Evolutionary conservation across 306 rosid species (phyloP).

Genomic region (Dalbergia oliveri): DNA sequence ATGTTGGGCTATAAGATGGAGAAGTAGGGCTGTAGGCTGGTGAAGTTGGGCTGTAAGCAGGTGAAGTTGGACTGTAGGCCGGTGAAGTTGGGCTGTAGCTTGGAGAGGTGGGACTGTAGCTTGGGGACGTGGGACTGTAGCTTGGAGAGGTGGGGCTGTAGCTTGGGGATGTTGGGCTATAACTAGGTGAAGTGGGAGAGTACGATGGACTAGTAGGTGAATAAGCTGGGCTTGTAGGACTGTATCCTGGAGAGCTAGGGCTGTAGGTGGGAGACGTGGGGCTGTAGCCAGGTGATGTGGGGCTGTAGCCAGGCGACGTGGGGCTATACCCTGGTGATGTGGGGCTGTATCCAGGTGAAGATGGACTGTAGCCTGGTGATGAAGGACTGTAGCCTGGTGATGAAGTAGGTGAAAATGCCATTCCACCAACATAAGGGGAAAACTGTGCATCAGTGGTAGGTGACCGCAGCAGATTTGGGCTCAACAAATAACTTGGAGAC

Average conservation of each 20-base stretch:
- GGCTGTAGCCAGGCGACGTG: constrained; percentile 94
- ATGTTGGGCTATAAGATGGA: constrained; percentile 73
- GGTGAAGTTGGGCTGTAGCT: constrained; percentile 87
- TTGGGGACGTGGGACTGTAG: constrained; percentile 79
- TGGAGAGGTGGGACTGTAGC: constrained; percentile 28
- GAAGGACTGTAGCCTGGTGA: constrained; percentile 98
- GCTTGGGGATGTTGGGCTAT: constrained; percentile 79
- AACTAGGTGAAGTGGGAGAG: constrained; percentile 87
- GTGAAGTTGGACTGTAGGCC: constrained; percentile 83
- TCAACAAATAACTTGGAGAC: constrained; percentile 92
- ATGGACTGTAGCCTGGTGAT: constrained; percentile 95
- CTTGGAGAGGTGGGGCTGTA: constrained; percentile 82
- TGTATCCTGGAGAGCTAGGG: constrained; percentile 96
- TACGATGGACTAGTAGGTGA: constrained; percentile 97
- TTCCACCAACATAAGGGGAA: constrained; percentile 96
- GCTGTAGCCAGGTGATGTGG: constrained; percentile 94
- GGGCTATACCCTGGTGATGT: constrained; percentile 97
- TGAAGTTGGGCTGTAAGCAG: constrained; percentile 71
- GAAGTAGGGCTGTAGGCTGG: constrained; percentile 75
- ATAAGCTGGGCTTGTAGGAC: constrained; percentile 98
- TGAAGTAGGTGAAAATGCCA: constrained; percentile 94
- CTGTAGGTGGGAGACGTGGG: constrained; percentile 97
- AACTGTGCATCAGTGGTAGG: constrained; percentile 94
- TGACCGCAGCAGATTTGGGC: constrained; percentile 91
- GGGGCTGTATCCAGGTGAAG: constrained; percentile 97